Evolutionary conservation across 1,284 basidiomycete genomes (phyloP), one percentile per base, ranked within the genome.

Genomic region (Ganoderma leucocontextum): DNA sequence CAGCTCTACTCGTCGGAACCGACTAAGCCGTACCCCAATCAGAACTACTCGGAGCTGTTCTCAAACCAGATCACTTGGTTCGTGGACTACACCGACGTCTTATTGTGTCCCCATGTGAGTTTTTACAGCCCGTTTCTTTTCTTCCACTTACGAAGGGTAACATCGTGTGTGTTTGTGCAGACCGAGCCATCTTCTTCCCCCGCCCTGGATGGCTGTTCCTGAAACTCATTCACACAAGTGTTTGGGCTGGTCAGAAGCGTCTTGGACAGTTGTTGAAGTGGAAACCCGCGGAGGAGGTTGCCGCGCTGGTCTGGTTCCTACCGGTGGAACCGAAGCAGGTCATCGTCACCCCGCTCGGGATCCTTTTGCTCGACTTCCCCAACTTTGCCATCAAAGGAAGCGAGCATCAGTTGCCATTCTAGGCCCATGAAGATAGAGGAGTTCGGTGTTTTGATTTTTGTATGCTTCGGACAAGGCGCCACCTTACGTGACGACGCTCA

Each of bases 11-110:
- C 97, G 38, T 99, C 97, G 33, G 98, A 99, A 82, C 97, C 98
- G 6, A 99, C 98, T 22, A 98, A 99, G 81, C 98, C 98, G 60
- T 99, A 99, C 82, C 86, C 99, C 76, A 99, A 97, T 76, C 94
- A 94, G 87, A 98, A 98, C 82, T 97, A 98, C 81, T 97, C 96
- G 4, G 97, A 98, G 82, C 82, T 98, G 60, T 98, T 98, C 86
- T 97, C 95, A n/a, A 99, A 99, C 82, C 97, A 99, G 81, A 97
- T 99, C 80, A 99, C 99, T 74, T 99, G 97, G 98, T 99, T 99
- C 79, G 97, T 99, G 73, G 98, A 99, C 78, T 98, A 99, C 80
- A 99, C 98, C 58, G 99, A 99, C 76, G 98, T 99, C 35, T 99
- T n/a, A 99, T 83, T 96, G 98, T 75, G 98, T 99, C 66, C 99